Evolutionary conservation across 192 early-diverging fungal genomes (phyloP).

Genomic region (Linnemannia elongata): DNA sequence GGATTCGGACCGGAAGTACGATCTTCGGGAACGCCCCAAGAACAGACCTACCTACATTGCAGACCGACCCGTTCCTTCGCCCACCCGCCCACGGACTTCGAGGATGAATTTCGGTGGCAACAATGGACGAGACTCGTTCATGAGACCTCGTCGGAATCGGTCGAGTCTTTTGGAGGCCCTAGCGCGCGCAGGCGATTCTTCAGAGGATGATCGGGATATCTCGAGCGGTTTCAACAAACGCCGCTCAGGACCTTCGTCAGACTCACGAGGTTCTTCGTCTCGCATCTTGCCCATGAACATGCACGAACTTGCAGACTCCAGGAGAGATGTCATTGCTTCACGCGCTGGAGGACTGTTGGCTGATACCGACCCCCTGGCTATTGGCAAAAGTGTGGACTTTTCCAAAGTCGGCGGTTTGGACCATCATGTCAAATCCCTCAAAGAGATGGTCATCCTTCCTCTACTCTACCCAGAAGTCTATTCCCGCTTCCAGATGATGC

Average conservation of each 20-base stretch:
- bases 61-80: conserved; percentile 37
- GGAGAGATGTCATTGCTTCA: conserved; percentile 45
- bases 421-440: conserved; percentile 71
- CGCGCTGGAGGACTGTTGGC: conserved; percentile 27
- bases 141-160: conserved; percentile 22
- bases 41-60: conserved; percentile 48
- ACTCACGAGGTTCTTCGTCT: conserved; percentile 35
- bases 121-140: conserved; percentile 27
- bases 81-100: conserved; percentile 35
- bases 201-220: conserved; percentile 33
- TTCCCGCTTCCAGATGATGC: conserved; percentile 65
- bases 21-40: conserved; percentile 47
- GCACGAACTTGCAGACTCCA: conserved; percentile 44
- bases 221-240: conserved; percentile 28
- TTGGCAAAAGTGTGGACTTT: conserved; percentile 57
- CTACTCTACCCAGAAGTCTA: conserved; percentile 80
- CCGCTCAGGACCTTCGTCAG: conserved; percentile 17
- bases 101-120: conserved; percentile 21
- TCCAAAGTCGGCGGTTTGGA: conserved; percentile 64
- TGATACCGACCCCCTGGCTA: conserved; percentile 44
- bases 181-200: conserved; percentile 41
- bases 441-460: conserved; percentile 86
- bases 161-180: conserved; percentile 33
- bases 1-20: conserved; percentile 45
- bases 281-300: conserved; percentile 55